Conservation (phyloP, 768 basidiomycete genomes). For the Lentinus brumalis region DNA sequence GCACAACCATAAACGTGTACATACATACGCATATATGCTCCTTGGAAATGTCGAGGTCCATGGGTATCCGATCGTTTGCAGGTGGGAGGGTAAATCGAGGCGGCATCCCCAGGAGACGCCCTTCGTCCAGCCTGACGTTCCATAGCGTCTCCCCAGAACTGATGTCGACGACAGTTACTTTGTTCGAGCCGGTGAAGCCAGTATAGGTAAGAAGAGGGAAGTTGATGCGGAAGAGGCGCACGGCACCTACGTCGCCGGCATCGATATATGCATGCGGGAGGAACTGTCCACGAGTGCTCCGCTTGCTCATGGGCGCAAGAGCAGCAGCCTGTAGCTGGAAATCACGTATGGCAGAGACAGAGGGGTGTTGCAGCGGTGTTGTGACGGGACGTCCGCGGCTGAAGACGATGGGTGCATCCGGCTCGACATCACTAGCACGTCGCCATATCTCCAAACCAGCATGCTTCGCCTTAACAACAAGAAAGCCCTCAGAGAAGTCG, state of each 20-base stretch:
- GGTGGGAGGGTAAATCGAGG: slow-evolving; percentile 6
- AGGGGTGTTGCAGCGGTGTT: slow-evolving; percentile 14
- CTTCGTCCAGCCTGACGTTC: slow-evolving; percentile 7
- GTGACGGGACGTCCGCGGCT: slow-evolving; percentile 1
- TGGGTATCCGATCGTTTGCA: slow-evolving; percentile 4
- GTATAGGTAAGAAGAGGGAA: slow-evolving; percentile 19
- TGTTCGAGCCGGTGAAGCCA: slow-evolving; percentile 7
- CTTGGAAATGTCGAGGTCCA: slow-evolving; percentile 24
- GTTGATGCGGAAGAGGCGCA: slow-evolving; percentile 18
- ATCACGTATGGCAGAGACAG: slow-evolving; percentile 15
- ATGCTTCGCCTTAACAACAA: slow-evolving; percentile 20
- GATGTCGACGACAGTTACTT: slow-evolving; percentile 21
- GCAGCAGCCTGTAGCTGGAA: slow-evolving; percentile 15
- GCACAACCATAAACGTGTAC: slow-evolving; percentile 18
- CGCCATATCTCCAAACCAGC: slow-evolving; percentile 27
- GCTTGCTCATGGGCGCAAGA: slow-evolving; percentile 6
- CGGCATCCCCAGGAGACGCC: slow-evolving; percentile 9
- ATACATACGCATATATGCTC: slow-evolving; percentile 18
- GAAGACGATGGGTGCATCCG: background rate
- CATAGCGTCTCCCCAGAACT: slow-evolving; percentile 14
- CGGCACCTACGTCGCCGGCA: slow-evolving; percentile 10
- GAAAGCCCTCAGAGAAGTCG: slow-evolving; percentile 20
- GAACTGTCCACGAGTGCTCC: slow-evolving; percentile 19
- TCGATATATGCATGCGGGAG: slow-evolving; percentile 26
- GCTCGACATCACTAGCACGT: slow-evolving; percentile 14